Evolutionary conservation across 805 yeast species (phyloP).

Genomic region (Saccharomycopsis sp.): DNA sequence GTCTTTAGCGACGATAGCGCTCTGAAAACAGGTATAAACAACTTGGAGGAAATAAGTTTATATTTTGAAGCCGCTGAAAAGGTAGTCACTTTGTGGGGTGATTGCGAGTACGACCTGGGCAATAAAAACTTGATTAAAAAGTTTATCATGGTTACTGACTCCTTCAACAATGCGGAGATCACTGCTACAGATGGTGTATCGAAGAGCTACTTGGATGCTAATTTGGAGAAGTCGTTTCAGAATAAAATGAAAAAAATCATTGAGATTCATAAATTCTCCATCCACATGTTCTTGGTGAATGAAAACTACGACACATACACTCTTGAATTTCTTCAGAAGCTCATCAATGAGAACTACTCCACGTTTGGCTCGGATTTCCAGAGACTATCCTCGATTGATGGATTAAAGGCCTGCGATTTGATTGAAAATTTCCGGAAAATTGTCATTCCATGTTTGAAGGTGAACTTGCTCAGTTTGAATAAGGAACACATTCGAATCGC

Average conservation of each 20-base stretch:
- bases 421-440: slow-evolving; percentile 12
- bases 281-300: slow-evolving; percentile 8
- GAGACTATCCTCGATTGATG: slow-evolving; percentile 5
- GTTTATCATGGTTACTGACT: slow-evolving; percentile 15
- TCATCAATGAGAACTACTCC: slow-evolving; percentile 11
- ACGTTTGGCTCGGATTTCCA: slow-evolving; percentile 16
- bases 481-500: slow-evolving; percentile 5
- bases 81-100: slow-evolving; percentile 18
- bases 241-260: slow-evolving; percentile 6
- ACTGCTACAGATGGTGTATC: background rate
- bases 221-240: slow-evolving; percentile 1
- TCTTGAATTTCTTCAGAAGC: slow-evolving; percentile 5
- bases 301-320: slow-evolving; percentile 7
- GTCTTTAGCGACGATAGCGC: background rate
- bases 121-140: slow-evolving; percentile 12
- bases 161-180: background rate
- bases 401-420: slow-evolving; percentile 4
- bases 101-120: slow-evolving; percentile 7
- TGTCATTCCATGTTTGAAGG: slow-evolving; percentile 13
- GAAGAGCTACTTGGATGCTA: slow-evolving; percentile 6
- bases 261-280: slow-evolving; percentile 11
- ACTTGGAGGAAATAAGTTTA: slow-evolving; percentile 14
- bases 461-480: slow-evolving; percentile 10
- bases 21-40: slow-evolving; percentile 3
- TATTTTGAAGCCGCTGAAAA: slow-evolving; percentile 16